Percentiles rank a stretch among this genome's conserved stretches.
phyloP scores from a whole-genome alignment of 2,329 filamentous ascomycete species.

The Pseudocercospora musae region DNA sequence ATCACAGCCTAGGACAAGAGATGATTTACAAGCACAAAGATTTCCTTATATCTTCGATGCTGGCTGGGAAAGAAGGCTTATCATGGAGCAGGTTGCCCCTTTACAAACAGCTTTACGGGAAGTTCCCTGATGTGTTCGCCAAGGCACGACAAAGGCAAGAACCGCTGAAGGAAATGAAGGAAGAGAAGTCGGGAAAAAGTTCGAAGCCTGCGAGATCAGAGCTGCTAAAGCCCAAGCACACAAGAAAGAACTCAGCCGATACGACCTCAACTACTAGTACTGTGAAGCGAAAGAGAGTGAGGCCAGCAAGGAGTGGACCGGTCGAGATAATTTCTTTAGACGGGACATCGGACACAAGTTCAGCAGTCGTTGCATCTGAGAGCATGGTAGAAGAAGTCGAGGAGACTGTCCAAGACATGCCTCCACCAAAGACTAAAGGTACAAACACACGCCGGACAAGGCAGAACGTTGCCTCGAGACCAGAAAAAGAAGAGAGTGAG shows the following conservation, averaged over 20 bases:
- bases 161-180: conserved; percentile 6
- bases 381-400: conserved; percentile 11
- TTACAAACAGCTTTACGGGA: conserved; percentile 40
- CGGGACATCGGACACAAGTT: conserved; percentile 15
- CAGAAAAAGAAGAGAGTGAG: background rate
- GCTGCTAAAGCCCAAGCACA: conserved; percentile 1
- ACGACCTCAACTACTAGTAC: conserved; percentile 23
- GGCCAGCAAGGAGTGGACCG: conserved; percentile 3
- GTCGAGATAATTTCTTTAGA: conserved; percentile 22
- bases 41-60: conserved; percentile 47
- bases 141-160: conserved; percentile 8
- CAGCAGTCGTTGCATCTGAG: background rate
- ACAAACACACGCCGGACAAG: conserved; percentile 4
- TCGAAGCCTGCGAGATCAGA: conserved; percentile 3
- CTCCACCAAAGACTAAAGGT: conserved; percentile 9
- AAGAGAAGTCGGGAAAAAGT: background rate
- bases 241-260: conserved; percentile 18
- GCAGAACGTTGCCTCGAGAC: conserved; percentile 1
- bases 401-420: conserved; percentile 4
- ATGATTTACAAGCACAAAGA: conserved; percentile 33
- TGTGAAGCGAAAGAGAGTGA: conserved; percentile 26
- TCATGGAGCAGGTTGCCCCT: conserved; percentile 44
- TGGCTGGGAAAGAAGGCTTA: conserved; percentile 43
- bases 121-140: conserved; percentile 33
- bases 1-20: conserved; percentile 25